phyloP scores from a whole-genome alignment of 202 grass and related monocot genomes.

The Zizania palustris region DNA sequence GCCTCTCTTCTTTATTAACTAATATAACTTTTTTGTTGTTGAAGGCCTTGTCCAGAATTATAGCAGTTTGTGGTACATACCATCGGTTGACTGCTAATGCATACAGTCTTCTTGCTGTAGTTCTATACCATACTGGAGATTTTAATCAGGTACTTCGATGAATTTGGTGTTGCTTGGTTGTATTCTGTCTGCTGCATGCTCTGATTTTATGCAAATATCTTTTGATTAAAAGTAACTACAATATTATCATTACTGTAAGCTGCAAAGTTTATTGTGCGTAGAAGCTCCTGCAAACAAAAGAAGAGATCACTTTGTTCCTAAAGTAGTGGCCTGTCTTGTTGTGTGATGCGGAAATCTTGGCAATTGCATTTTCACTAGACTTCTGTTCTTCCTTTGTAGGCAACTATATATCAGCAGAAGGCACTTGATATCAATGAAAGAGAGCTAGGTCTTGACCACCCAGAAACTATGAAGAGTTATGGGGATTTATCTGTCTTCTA shows the following conservation, averaged over 20 bases:
- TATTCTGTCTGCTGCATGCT: conserved; percentile 23
- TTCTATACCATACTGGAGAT: conserved; percentile 99
- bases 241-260: not conserved
- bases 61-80: conserved; percentile 91
- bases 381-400: conserved; percentile 56
- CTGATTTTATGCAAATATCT: conserved; percentile 2
- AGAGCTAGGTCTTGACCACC: conserved; percentile 98
- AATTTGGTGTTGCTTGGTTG: conserved; percentile 10
- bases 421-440: conserved; percentile 98
- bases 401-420: conserved; percentile 99
- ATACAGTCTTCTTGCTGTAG: conserved; percentile 97
- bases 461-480: conserved; percentile 99
- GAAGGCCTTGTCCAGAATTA: conserved; percentile 93
- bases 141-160: conserved; percentile 82
- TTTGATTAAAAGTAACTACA: not conserved
- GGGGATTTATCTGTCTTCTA: conserved; percentile 99
- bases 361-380: conserved; percentile 25
- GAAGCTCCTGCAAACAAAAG: conserved; percentile 27
- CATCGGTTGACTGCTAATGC: conserved; percentile 95
- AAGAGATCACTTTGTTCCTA: conserved; percentile 33
- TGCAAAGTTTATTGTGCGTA: conserved; percentile 28
- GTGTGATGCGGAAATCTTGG: conserved; percentile 10
- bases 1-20: conserved; percentile 40
- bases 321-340: conserved; percentile 1
- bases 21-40: conserved; percentile 36